Evolutionary conservation across 2,329 filamentous ascomycete species (phyloP).

Genomic region (Cladosporium phlei): DNA sequence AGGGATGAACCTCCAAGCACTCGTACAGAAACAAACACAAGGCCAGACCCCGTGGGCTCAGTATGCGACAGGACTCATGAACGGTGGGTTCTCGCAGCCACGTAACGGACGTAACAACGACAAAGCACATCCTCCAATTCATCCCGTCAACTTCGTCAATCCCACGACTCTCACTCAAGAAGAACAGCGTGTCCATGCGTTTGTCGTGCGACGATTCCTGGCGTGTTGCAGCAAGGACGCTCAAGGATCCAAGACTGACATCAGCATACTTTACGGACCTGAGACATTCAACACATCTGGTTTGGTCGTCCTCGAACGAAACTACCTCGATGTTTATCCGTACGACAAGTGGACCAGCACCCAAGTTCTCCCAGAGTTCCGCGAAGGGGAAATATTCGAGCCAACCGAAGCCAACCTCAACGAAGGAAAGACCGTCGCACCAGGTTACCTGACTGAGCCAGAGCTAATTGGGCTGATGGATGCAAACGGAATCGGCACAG

Average conservation of each 20-base stretch:
- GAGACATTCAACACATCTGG: slow-evolving; percentile 81
- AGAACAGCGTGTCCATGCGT: slow-evolving; percentile 77
- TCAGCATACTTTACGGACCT: slow-evolving; percentile 77
- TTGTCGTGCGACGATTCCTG: slow-evolving; percentile 84
- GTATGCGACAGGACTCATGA: slow-evolving; percentile 70
- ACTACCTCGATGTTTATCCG: slow-evolving; percentile 91
- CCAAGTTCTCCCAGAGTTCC: slow-evolving; percentile 73
- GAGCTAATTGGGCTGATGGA: slow-evolving; percentile 97
- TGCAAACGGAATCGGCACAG: slow-evolving; percentile 94
- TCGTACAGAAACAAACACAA: slow-evolving; percentile 79
- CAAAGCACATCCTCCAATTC: slow-evolving; percentile 94
- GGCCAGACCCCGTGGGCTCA: slow-evolving; percentile 67
- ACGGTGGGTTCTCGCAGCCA: slow-evolving; percentile 75
- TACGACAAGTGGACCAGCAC: slow-evolving; percentile 97
- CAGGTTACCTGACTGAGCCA: slow-evolving; percentile 85
- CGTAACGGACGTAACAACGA: slow-evolving; percentile 85
- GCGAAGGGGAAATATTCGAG: slow-evolving; percentile 73
- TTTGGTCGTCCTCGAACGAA: slow-evolving; percentile 76
- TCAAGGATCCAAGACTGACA: slow-evolving; percentile 75
- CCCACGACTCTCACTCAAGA: slow-evolving; percentile 56
- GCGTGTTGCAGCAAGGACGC: slow-evolving; percentile 96
- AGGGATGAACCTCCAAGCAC: slow-evolving; percentile 73
- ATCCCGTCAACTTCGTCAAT: slow-evolving; percentile 81
- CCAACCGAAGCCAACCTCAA: slow-evolving; percentile 84
- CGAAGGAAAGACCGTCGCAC: slow-evolving; percentile 83